Evolutionary conservation across 345 rosid species (phyloP).

Genomic region (Noccaea caerulescens): DNA sequence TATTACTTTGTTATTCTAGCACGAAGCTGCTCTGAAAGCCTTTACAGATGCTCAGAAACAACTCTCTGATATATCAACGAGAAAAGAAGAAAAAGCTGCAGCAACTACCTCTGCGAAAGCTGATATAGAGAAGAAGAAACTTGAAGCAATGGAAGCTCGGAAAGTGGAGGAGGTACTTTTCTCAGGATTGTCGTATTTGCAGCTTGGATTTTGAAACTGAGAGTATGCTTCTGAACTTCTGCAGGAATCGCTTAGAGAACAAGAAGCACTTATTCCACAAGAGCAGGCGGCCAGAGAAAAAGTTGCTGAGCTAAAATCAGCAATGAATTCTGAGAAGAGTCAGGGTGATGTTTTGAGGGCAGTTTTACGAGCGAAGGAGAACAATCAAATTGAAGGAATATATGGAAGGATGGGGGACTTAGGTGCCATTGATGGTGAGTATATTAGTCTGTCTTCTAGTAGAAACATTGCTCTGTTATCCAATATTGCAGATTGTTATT

Average conservation of each 20-base stretch:
- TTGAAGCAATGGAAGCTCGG: conserved; percentile 70
- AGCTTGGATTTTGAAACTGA: conserved; percentile 30
- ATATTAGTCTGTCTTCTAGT: conserved; percentile 32
- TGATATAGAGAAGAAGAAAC: conserved; percentile 64
- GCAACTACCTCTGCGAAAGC: conserved; percentile 50
- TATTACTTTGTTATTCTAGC: conserved; percentile 54
- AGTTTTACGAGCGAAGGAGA: conserved; percentile 79
- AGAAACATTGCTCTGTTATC: conserved; percentile 5
- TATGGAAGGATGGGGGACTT: conserved; percentile 97
- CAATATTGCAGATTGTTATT: conserved; percentile 9
- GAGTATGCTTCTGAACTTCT: conserved; percentile 35
- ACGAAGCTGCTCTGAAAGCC: conserved; percentile 76
- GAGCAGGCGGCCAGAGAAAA: conserved; percentile 94
- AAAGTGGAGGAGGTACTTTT: conserved; percentile 69
- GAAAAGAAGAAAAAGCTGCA: conserved; percentile 54
- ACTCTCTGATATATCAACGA: conserved; percentile 62
- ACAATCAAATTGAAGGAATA: conserved; percentile 82
- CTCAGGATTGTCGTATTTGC: conserved; percentile 35
- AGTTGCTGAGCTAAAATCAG: conserved; percentile 79
- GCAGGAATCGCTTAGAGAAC: conserved; percentile 82
- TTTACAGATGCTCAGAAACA: conserved; percentile 81
- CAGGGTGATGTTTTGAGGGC: conserved; percentile 94
- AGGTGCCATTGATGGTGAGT: conserved; percentile 95
- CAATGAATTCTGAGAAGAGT: conserved; percentile 84
- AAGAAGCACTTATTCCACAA: conserved; percentile 77